These are phyloP conservation scores for Massarina eburnea DNA, from an alignment of 2,329 filamentous ascomycete species.

Conservation along the genomic window DNA sequence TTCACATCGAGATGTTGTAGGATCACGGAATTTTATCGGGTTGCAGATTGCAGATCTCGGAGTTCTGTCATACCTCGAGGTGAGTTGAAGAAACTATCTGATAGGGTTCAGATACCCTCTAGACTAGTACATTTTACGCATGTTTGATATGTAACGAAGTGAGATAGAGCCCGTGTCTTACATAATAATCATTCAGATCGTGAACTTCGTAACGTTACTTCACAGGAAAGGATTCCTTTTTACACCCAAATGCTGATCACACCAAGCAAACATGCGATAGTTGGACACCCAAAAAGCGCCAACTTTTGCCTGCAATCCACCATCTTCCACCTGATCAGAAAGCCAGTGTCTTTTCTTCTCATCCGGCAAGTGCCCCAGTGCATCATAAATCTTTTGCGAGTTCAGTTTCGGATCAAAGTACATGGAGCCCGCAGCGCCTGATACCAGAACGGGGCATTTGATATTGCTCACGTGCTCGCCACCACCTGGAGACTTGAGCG, in stretches of 20 bases:
- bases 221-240: background rate
- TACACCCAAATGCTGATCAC: background rate
- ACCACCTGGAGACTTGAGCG: background rate
- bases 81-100: too few species aligned
- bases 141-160: too few species aligned
- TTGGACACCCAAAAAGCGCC: background rate
- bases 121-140: too few species aligned
- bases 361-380: background rate
- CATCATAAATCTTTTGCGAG: background rate
- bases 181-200: too few species aligned
- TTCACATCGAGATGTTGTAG: too few species aligned
- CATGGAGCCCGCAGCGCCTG: background rate
- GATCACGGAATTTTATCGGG: too few species aligned
- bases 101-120: too few species aligned
- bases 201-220: too few species aligned
- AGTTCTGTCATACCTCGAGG: too few species aligned
- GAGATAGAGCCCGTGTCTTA: too few species aligned
- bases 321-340: background rate
- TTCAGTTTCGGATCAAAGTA: slow-evolving; percentile 1
- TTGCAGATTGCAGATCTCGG: too few species aligned
- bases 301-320: slow-evolving; percentile 4
- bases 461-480: background rate
- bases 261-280: background rate
- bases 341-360: slow-evolving; percentile 1
- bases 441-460: slow-evolving; percentile 2